phyloP scores from a whole-genome alignment of 345 rosid species.

The Triadica sebifera region DNA sequence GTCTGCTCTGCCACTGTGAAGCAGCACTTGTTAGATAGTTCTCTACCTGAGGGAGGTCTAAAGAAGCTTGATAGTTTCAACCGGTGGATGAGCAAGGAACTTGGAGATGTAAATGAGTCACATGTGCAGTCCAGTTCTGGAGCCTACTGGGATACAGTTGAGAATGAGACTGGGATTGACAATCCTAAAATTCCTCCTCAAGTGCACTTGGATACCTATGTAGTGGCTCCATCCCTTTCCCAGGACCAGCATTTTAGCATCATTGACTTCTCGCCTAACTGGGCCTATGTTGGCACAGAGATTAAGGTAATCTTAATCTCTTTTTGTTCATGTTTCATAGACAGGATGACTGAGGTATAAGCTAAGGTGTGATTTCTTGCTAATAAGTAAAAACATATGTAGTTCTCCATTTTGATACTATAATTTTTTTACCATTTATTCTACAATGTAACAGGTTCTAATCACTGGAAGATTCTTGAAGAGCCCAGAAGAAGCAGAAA shows the following conservation, averaged over 20 bases:
- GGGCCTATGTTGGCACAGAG: constrained; percentile 63
- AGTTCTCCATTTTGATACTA: constrained; percentile 1
- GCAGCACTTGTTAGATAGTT: constrained; percentile 46
- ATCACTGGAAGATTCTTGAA: constrained; percentile 74
- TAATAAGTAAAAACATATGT: neutral
- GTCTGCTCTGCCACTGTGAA: constrained; percentile 42
- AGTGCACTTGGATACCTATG: constrained; percentile 50
- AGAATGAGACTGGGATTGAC: constrained; percentile 51
- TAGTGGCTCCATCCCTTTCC: constrained; percentile 71
- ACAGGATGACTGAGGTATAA: constrained; percentile 2
- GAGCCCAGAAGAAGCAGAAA: constrained; percentile 48
- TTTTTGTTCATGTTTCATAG: neutral
- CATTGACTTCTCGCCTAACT: constrained; percentile 79
- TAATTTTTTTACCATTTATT: constrained; percentile 14
- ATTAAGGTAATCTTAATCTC: constrained; percentile 55
- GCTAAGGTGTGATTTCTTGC: constrained; percentile 11
- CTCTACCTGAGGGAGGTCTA: constrained; percentile 55
- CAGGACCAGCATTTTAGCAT: constrained; percentile 83
- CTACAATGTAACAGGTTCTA: constrained; percentile 48
- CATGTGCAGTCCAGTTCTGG: constrained; percentile 52
- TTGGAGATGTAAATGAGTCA: constrained; percentile 74
- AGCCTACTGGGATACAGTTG: constrained; percentile 63
- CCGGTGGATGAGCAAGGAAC: constrained; percentile 93
- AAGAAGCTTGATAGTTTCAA: constrained; percentile 90
- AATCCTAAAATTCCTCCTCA: constrained; percentile 46